Evolutionary conservation across 306 rosid species (phyloP).

Genomic region (Castanospermum australe): DNA sequence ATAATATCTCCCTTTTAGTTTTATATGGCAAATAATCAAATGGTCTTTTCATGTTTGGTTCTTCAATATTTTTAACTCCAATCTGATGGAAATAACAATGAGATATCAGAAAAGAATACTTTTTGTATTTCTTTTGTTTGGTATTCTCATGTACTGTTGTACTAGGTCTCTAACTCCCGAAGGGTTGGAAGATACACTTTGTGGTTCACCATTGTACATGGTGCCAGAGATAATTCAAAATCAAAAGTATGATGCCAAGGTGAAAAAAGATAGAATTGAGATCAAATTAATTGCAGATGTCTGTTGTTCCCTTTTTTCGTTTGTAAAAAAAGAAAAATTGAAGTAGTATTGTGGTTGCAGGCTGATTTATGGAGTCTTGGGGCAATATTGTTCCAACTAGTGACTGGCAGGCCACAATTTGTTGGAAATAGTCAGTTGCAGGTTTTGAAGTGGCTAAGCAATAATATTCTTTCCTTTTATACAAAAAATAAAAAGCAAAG

Average conservation of each 20-base stretch:
- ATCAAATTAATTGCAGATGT: constrained; percentile 4
- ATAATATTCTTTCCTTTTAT: background rate
- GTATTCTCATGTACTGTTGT: constrained; percentile 26
- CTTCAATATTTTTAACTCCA: constrained; percentile 3
- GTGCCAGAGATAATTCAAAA: constrained; percentile 89
- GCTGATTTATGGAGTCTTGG: constrained; percentile 99
- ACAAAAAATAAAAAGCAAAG: background rate
- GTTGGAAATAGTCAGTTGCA: constrained; percentile 74
- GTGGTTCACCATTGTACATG: constrained; percentile 99
- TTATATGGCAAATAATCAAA: constrained; percentile 16
- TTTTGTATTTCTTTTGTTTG: background rate
- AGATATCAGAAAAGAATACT: background rate
- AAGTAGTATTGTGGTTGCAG: constrained; percentile 55
- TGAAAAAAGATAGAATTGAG: constrained; percentile 33
- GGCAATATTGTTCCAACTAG: constrained; percentile 86
- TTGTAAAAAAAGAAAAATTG: background rate
- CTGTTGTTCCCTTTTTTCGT: background rate
- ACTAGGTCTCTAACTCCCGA: constrained; percentile 76
- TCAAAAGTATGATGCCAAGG: constrained; percentile 89
- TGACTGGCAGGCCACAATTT: constrained; percentile 89
- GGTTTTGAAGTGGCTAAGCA: constrained; percentile 45
- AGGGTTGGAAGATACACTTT: constrained; percentile 79
- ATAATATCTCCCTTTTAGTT: background rate
- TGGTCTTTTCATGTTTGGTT: background rate
- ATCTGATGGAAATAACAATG: background rate